Percentiles rank a stretch among this genome's conserved stretches.
Conservation (phyloP, 495 filamentous ascomycete species). For the Cercophora samala region DNA sequence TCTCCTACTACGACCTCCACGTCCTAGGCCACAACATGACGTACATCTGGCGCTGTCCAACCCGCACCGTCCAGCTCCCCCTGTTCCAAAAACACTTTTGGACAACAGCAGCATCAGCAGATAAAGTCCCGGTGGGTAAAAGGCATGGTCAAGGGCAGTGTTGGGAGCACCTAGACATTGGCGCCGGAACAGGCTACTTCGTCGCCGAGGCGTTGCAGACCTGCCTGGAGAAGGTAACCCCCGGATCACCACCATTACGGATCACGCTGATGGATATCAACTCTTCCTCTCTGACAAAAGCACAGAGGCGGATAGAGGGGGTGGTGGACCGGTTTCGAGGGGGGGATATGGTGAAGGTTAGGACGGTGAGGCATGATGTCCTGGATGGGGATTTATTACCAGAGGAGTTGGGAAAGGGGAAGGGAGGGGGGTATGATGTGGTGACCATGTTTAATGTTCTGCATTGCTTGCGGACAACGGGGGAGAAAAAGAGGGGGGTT, state of each 20-base stretch:
- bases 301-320: not conserved
- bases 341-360: not conserved
- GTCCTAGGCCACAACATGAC: not conserved
- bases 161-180: slow-evolving; percentile 39
- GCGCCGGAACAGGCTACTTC: slow-evolving; percentile 41
- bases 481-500: slow-evolving; percentile 24
- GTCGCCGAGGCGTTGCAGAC: slow-evolving; percentile 13
- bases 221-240: not conserved
- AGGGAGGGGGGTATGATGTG: slow-evolving; percentile 31
- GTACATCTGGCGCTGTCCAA: slow-evolving; percentile 34
- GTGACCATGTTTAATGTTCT: slow-evolving; percentile 42
- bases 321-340: not conserved
- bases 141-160: not conserved
- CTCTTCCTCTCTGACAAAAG: not conserved
- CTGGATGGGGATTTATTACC: slow-evolving; percentile 19
- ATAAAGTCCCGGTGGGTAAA: no score
- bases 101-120: no score
- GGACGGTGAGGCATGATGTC: slow-evolving; percentile 23
- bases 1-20: slow-evolving; percentile 4
- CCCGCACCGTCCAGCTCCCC: slow-evolving; percentile 32
- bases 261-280: slow-evolving; percentile 36
- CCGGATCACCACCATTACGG: not conserved
- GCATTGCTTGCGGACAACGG: slow-evolving; percentile 36
- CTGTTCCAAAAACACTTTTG: slow-evolving; percentile 36
- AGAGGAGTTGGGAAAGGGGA: slow-evolving; percentile 4